Percentiles rank a stretch among this genome's conserved stretches.
Conservation (phyloP, 1,139 yeast genomes). For the Geotrichum restrictum region DNA sequence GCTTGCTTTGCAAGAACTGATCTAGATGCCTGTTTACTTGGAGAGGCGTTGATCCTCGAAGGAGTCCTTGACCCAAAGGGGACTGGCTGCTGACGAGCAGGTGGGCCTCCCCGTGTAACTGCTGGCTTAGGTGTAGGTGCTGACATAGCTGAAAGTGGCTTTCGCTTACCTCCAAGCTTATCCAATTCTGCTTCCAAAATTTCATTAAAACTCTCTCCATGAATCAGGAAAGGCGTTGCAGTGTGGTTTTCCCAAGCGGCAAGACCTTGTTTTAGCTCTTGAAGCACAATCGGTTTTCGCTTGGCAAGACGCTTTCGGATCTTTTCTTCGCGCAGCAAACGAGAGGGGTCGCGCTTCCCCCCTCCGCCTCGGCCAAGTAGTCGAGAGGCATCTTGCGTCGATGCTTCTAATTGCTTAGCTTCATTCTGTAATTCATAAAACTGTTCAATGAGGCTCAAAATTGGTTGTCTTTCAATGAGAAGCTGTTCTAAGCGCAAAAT, state of each 20-base stretch:
- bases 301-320: constrained; percentile 62
- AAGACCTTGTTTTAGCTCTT: constrained; percentile 49
- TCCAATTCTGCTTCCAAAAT: constrained; percentile 11
- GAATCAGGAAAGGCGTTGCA: constrained; percentile 20
- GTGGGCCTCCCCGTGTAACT: not conserved
- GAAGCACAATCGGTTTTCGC: constrained; percentile 61
- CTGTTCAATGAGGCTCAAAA: constrained; percentile 53
- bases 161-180: constrained; percentile 28
- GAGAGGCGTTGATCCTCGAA: not conserved
- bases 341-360: constrained; percentile 51
- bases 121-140: constrained; percentile 9
- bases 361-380: constrained; percentile 64
- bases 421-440: constrained; percentile 57
- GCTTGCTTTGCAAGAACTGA: not conserved
- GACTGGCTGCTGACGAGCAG: constrained; percentile 39
- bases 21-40: not conserved
- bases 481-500: constrained; percentile 50
- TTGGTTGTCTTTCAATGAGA: constrained; percentile 50
- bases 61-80: constrained; percentile 28
- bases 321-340: constrained; percentile 74
- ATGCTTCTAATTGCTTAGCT: constrained; percentile 58
- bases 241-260: constrained; percentile 46
- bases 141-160: constrained; percentile 25
- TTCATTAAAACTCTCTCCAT: constrained; percentile 12
- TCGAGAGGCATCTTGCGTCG: constrained; percentile 77